Evolutionary conservation across 2,329 filamentous ascomycete species (phyloP), one percentile per base, ranked within the genome.

Genomic region (Triangularia setosa): DNA sequence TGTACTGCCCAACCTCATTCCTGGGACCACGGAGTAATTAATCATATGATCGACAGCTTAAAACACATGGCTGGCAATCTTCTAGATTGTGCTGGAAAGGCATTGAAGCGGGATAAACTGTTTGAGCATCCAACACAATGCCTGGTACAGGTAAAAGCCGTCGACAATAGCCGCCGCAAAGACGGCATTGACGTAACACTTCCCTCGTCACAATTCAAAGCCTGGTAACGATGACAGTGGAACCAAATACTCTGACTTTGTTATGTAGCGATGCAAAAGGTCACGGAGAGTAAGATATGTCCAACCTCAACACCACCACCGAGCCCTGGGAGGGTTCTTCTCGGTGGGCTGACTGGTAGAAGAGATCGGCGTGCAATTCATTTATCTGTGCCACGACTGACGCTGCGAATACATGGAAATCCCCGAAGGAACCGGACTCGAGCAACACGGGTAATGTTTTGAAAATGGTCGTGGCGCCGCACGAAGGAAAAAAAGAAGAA

Each of bases 361-460:
- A 79, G 76, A 79, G 78, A 82, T 79, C 81, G 79, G 82, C 77
- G 81, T 91, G 90, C 90, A 93, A 94, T 94, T 65, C 79, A 80
- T 90, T 79, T 67, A 75, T 91, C 90, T 93, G 85, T 84, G 88
- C 87, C 88, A 86, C 84, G 86, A 90, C 85, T 87, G 90, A 93
- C 90, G 88, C 90, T 87, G 77, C 79, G 79, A 73, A 83, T 64
- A 81, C 81, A 83, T 87, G 79, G 78, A 75, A 80, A 81, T 84
- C 79, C 77, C 81, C 76, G 73, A 69, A 73, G 75, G 73, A 70
- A 75, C 55, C 75, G 80, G 81, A 88, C 82, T 83, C 85, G 88
- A 90, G 90, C 89, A 93, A 93, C 89, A 91, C 87, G 89, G 89
- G 86, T 84, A 85, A 85, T 75, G 81, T 79, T 81, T 83, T 79